Conservation (phyloP, 208 protist species). For the Phytomonas francai region DNA sequence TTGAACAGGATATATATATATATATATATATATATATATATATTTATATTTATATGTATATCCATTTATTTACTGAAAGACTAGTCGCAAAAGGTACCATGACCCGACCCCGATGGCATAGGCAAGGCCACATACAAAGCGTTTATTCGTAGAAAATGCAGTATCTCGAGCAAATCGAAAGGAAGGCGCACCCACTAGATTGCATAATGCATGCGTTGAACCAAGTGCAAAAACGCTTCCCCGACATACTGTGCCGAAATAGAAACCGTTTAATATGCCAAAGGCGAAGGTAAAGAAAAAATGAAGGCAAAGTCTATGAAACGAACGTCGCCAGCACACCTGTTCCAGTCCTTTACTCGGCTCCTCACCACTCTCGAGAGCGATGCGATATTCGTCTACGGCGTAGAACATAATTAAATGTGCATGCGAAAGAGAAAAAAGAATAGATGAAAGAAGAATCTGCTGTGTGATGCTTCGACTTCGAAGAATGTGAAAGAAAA, state of each 20-base stretch:
- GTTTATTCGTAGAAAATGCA: not conserved
- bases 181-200: constrained; percentile 43
- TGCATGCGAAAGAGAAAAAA: constrained; percentile 61
- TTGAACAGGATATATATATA: constrained; percentile 3
- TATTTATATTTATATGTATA: too few relatives aligned
- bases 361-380: not conserved
- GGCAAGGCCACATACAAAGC: constrained; percentile 1
- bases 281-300: constrained; percentile 32
- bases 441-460: constrained; percentile 29
- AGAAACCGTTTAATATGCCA: constrained; percentile 52
- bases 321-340: constrained; percentile 19
- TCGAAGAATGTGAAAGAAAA: constrained; percentile 42
- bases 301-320: constrained; percentile 10
- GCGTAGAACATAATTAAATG: constrained; percentile 44
- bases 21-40: constrained; percentile 10
- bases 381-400: constrained; percentile 18
- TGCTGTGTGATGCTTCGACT: constrained; percentile 13
- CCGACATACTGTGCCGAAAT: constrained; percentile 31
- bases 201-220: constrained; percentile 51
- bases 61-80: not conserved
- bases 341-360: constrained; percentile 1
- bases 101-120: not conserved
- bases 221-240: constrained; percentile 33
- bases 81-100: not conserved
- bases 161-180: constrained; percentile 20